phyloP scores from a whole-genome alignment of 768 basidiomycete genomes.

The Coprinopsis cinerea region DNA sequence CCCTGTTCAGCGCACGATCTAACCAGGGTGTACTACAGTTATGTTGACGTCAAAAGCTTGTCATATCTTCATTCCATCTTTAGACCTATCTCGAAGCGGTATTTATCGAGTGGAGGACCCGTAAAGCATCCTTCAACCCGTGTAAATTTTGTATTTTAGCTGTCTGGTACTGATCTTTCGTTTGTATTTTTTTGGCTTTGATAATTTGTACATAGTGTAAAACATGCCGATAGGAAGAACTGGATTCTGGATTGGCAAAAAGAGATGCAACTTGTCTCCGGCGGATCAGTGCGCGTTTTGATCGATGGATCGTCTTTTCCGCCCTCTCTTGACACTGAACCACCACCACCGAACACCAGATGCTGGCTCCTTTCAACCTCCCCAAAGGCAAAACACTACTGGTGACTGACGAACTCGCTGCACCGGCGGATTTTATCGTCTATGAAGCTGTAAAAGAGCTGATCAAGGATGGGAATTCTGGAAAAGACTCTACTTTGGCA shows the following conservation, averaged over 20 bases:
- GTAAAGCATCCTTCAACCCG: too few relatives aligned
- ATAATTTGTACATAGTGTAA: too few relatives aligned
- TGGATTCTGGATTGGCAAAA: too few relatives aligned
- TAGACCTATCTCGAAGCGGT: background rate
- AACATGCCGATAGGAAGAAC: too few relatives aligned
- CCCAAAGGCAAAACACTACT: constrained; percentile 49
- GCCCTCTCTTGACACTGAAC: background rate
- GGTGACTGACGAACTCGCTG: constrained; percentile 63
- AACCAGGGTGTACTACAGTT: background rate
- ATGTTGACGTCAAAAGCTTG: background rate
- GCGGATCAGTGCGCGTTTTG: too few relatives aligned
- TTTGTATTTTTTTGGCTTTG: too few relatives aligned
- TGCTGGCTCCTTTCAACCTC: constrained; percentile 40
- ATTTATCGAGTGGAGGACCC: too few relatives aligned
- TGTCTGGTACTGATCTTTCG: too few relatives aligned
- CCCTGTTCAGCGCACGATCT: background rate
- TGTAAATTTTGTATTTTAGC: too few relatives aligned
- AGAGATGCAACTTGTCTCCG: too few relatives aligned
- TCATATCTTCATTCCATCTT: background rate
- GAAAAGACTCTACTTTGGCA: background rate
- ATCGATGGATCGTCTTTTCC: background rate
- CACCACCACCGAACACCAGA: background rate
- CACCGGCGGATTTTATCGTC: constrained; percentile 71
- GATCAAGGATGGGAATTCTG: constrained; percentile 37
- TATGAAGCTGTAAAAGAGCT: constrained; percentile 47